Conservation (phyloP, 2,329 filamentous ascomycete species). For the Aspergillus pseudoglaucus region DNA sequence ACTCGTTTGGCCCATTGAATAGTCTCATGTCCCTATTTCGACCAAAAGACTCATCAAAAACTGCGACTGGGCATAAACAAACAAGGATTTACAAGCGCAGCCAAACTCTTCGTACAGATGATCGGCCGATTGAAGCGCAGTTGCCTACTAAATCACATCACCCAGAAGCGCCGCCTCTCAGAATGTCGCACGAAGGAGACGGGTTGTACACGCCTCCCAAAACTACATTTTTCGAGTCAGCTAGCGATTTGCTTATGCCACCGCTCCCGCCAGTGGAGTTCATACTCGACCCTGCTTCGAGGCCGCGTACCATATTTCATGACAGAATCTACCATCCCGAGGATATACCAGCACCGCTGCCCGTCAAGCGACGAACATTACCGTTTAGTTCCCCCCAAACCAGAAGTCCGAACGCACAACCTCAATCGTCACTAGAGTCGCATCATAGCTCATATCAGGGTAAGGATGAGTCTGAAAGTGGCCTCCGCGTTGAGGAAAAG, state of each 20-base stretch:
- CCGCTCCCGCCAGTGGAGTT: constrained; percentile 76
- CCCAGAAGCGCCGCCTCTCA: constrained; percentile 36
- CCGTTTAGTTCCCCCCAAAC: constrained; percentile 19
- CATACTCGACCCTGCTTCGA: constrained; percentile 72
- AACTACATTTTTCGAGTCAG: constrained; percentile 92
- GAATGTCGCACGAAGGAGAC: constrained; percentile 46
- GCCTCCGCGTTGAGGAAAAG: constrained; percentile 92
- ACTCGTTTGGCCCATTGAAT: constrained; percentile 48
- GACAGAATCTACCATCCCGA: constrained; percentile 90
- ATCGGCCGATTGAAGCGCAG: constrained; percentile 9
- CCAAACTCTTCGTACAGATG: constrained; percentile 56
- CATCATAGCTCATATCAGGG: constrained; percentile 4
- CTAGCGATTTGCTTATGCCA: constrained; percentile 84
- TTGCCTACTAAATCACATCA: constrained; percentile 1
- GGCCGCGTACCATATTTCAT: constrained; percentile 89
- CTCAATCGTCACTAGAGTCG: constrained; percentile 5
- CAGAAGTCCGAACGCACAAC: constrained; percentile 11
- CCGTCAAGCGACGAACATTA: constrained; percentile 37
- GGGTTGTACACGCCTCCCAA: constrained; percentile 66
- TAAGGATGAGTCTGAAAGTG: constrained; percentile 19
- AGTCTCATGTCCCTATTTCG: constrained; percentile 71
- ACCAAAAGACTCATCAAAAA: constrained; percentile 45
- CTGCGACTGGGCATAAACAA: constrained; percentile 38
- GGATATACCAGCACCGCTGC: constrained; percentile 79
- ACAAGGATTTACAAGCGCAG: constrained; percentile 67